Evolutionary conservation across 202 grass and related monocot species (phyloP), one percentile per base, ranked within the genome.

Genomic region (Carex arenaria): DNA sequence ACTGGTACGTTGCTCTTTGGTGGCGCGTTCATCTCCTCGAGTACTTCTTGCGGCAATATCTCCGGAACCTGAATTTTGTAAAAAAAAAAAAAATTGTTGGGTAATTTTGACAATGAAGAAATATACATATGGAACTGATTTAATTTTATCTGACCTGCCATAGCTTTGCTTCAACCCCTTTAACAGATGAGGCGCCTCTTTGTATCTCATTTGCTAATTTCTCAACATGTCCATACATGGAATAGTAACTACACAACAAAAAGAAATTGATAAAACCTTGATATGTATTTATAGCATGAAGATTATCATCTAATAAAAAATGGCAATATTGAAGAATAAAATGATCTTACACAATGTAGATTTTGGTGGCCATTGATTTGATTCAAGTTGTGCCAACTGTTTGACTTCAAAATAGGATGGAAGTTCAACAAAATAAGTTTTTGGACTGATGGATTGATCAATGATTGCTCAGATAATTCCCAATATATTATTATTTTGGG

Each of bases 161-260:
- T 10, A 92, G 57, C 45, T 85, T 89, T 47, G 67, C 85, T 64
- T 92, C 87, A 3, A 92, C 90, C n/a, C 87, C 90, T 63, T 80
- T 59, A 5, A 89, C 79, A n/a, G 90, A 92, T 19, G 62, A 72
- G 10, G 79, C 85, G 71, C 90, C 90, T 45, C 59, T 89, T 36
- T 86, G 70, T 38, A 92, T 89, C 64, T 92, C 90, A 31, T 89
- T 61, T 13, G 90, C 90, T 23, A 92, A 80, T 23, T 85, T 84
- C 60, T 81, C 90, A 4, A 85, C 83, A 85, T 92, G 90, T n/a
- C 90, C 90, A 32, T 81, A 91, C 74, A 88, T 88, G 10, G 86
- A 91, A 28, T 83, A 91, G 53, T 79, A 83, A 47, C 80, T 82
- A 53, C 62, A 67, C 18, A 5, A 82, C 49, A 67, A 52, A 36